A percentile compares a stretch with the other conserved stretches of the same genome.
Evolutionary conservation across 441 rosid species (phyloP).

Genomic region (Brassica balearica): DNA sequence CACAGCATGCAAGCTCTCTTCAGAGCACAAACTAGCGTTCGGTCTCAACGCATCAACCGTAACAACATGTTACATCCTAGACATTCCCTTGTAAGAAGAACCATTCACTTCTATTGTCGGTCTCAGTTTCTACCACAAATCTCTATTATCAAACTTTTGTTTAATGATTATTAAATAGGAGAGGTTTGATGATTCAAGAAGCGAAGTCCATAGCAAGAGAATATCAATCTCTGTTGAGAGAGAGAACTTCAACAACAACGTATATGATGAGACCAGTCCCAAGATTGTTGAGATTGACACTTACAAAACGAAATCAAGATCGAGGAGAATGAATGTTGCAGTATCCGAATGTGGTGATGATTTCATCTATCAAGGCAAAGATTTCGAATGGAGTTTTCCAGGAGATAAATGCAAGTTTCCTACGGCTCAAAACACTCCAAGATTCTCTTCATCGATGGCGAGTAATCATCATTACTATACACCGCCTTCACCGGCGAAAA

Average conservation of each 20-base stretch:
- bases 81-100: conserved; percentile 60
- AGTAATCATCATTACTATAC: conserved; percentile 38
- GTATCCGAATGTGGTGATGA: conserved; percentile 49
- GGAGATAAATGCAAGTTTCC: conserved; percentile 73
- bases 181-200: conserved; percentile 68
- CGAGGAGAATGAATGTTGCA: conserved; percentile 56
- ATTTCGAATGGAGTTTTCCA: conserved; percentile 66
- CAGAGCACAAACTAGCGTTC: conserved; percentile 72
- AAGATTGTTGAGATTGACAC: conserved; percentile 94
- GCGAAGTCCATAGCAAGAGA: conserved; percentile 84
- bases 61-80: conserved; percentile 50
- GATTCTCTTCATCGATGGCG: conserved; percentile 46
- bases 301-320: conserved; percentile 71
- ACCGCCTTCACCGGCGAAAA: conserved; percentile 78
- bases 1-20: conserved; percentile 89
- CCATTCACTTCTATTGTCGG: background rate
- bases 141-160: background rate
- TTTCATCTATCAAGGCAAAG: conserved; percentile 30
- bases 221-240: conserved; percentile 60
- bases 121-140: conserved; percentile 3
- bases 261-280: conserved; percentile 69
- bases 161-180: conserved; percentile 50
- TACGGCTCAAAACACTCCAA: conserved; percentile 85
- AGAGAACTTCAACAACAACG: conserved; percentile 41
- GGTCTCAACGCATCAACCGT: conserved; percentile 65